phyloP scores from a whole-genome alignment of 2,329 filamentous ascomycete genomes.

The Diaporthe longicolla region DNA sequence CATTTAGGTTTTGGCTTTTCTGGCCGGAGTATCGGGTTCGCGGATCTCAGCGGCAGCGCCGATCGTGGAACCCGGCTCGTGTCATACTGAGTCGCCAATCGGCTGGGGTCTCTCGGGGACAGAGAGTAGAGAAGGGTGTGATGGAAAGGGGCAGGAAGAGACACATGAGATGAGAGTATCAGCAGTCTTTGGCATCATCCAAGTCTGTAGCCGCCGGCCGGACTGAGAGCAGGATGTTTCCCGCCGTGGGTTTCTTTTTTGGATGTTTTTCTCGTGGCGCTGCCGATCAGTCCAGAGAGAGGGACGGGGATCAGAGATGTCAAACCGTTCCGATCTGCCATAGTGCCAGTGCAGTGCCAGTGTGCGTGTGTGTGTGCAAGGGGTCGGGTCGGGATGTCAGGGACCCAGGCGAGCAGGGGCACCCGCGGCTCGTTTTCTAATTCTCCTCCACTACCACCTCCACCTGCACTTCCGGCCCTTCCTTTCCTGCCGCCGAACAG shows the following conservation, averaged over 20 bases:
- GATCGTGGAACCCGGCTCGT: constrained; percentile 39
- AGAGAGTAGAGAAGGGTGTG: background rate
- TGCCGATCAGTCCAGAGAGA: constrained; percentile 11
- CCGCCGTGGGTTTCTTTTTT: background rate
- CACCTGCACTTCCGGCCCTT: constrained; percentile 10
- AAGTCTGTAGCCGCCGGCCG: background rate
- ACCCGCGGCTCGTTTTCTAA: constrained; percentile 9
- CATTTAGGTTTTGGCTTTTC: background rate
- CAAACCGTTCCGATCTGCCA: constrained; percentile 21
- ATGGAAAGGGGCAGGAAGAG: background rate
- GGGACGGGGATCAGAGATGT: constrained; percentile 23
- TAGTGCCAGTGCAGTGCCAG: too few relatives aligned
- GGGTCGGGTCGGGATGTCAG: too few relatives aligned
- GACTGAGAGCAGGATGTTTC: background rate
- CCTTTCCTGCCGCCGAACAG: background rate
- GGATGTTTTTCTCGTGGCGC: background rate
- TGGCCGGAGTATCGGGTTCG: constrained; percentile 28
- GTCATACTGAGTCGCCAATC: constrained; percentile 36
- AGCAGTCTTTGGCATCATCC: background rate
- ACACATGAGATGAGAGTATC: background rate
- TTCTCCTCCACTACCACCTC: background rate
- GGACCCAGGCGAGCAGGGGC: background rate
- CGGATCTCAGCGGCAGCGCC: constrained; percentile 33
- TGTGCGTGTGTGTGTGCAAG: background rate
- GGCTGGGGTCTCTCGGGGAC: background rate